These are phyloP conservation scores for Fragilaria crotonensis DNA, from an alignment of 108 stramenopile genomes.

Conservation along the genomic window DNA sequence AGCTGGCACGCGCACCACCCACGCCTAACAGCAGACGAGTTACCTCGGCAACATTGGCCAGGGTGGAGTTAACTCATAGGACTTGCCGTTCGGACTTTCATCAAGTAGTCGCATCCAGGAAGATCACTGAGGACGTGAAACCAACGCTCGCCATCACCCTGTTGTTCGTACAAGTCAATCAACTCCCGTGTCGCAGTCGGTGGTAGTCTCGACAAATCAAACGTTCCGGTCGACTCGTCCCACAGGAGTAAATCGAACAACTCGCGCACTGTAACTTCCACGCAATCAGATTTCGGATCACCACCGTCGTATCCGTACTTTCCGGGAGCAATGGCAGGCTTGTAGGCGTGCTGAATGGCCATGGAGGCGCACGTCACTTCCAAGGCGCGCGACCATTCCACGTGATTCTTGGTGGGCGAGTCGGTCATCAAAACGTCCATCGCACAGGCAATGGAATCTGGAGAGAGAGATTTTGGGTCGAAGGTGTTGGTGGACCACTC, in stretches of 20 bases:
- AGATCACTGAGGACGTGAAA: slow-evolving; percentile 22
- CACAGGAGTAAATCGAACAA: slow-evolving; percentile 23
- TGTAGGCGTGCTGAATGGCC: slow-evolving; percentile 8
- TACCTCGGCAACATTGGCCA: slow-evolving; percentile 17
- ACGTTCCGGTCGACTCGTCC: slow-evolving; percentile 12
- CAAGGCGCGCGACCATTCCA: slow-evolving; percentile 24
- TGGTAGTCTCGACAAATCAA: slow-evolving; percentile 19
- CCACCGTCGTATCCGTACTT: slow-evolving; percentile 21
- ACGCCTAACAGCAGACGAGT: slow-evolving; percentile 3
- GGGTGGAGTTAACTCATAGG: slow-evolving; percentile 24
- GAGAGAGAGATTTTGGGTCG: background rate
- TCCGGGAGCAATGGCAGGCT: slow-evolving; percentile 24
- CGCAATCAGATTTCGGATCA: slow-evolving; percentile 22
- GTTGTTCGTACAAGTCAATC: background rate
- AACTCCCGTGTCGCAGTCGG: slow-evolving; percentile 12
- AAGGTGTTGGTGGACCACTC: slow-evolving; percentile 9
- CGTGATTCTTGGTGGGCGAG: slow-evolving; percentile 62
- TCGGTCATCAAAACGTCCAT: slow-evolving; percentile 15
- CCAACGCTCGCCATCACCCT: slow-evolving; percentile 17
- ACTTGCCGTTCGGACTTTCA: slow-evolving; percentile 14
- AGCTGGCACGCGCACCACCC: slow-evolving; percentile 3
- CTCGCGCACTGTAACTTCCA: slow-evolving; percentile 29
- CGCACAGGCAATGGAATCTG: background rate
- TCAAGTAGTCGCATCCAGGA: slow-evolving; percentile 24
- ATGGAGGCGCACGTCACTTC: slow-evolving; percentile 22